Evolutionary conservation across 768 basidiomycete species (phyloP).

Genomic region (Mrakia gelida): DNA sequence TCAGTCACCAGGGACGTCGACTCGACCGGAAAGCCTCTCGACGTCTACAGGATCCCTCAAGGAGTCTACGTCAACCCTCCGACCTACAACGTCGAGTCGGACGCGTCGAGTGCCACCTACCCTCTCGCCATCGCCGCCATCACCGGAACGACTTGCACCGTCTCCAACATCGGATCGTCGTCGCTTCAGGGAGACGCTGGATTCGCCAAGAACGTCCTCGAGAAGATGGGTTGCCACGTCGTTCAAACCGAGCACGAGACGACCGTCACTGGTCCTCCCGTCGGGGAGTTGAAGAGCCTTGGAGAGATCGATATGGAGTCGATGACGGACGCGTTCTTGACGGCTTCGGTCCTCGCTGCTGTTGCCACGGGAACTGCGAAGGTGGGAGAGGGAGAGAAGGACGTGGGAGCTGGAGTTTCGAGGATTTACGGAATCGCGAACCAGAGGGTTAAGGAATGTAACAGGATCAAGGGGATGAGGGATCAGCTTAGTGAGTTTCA

Average conservation of each 20-base stretch:
- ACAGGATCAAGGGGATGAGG: conserved; percentile 93
- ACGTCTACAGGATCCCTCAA: conserved; percentile 83
- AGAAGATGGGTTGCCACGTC: conserved; percentile 91
- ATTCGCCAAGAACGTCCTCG: conserved; percentile 87
- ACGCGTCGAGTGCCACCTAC: conserved; percentile 93
- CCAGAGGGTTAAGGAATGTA: conserved; percentile 97
- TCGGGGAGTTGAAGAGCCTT: conserved; percentile 73
- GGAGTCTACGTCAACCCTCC: conserved; percentile 68
- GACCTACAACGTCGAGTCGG: conserved; percentile 84
- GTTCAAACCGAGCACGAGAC: conserved; percentile 82
- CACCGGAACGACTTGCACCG: conserved; percentile 93
- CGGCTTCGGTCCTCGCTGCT: conserved; percentile 86
- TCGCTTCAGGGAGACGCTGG: conserved; percentile 96
- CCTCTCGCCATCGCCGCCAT: conserved; percentile 95
- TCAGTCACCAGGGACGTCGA: conserved; percentile 64
- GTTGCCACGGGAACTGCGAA: conserved; percentile 51
- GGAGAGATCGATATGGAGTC: conserved; percentile 93
- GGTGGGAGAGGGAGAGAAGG: conserved; percentile 37
- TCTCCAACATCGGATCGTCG: conserved; percentile 79
- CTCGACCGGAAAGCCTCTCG: conserved; percentile 58
- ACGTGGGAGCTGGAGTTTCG: conserved; percentile 52
- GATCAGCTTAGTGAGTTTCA: conserved; percentile 71
- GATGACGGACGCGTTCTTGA: conserved; percentile 99
- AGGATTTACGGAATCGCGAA: conserved; percentile 93
- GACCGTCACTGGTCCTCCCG: conserved; percentile 82